Evolutionary conservation across 257 asterid species (phyloP).

Genomic region (Solanum habrochaites): DNA sequence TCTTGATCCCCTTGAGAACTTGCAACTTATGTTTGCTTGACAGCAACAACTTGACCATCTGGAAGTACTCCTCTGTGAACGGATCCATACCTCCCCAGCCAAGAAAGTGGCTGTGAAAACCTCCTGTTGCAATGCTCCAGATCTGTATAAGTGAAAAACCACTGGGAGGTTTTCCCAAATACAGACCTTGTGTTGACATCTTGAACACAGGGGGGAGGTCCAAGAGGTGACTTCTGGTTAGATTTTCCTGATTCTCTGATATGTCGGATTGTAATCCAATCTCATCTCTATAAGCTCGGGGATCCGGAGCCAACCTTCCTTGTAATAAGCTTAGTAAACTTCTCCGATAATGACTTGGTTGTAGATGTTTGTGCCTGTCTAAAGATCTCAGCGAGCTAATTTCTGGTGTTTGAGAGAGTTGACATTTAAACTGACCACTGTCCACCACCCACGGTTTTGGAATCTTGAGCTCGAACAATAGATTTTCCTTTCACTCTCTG

Average conservation of each 20-base stretch:
- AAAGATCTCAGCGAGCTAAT: slow-evolving; percentile 26
- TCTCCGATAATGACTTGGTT: slow-evolving; percentile 43
- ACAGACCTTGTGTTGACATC: slow-evolving; percentile 82
- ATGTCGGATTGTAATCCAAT: neutral
- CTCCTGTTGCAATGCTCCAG: slow-evolving; percentile 85
- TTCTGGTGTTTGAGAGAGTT: slow-evolving; percentile 31
- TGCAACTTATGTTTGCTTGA: slow-evolving; percentile 89
- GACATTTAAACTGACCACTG: slow-evolving; percentile 24
- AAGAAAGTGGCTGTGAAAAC: slow-evolving; percentile 81
- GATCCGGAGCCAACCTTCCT: slow-evolving; percentile 46
- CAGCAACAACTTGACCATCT: slow-evolving; percentile 83
- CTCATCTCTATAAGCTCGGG: slow-evolving; percentile 42
- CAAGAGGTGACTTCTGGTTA: slow-evolving; percentile 42
- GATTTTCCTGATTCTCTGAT: slow-evolving; percentile 50
- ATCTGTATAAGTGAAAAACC: slow-evolving; percentile 80
- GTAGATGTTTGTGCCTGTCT: slow-evolving; percentile 21
- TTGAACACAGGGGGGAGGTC: slow-evolving; percentile 95
- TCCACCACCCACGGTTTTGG: slow-evolving; percentile 90
- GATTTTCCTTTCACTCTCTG: slow-evolving; percentile 66
- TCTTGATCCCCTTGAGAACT: slow-evolving; percentile 98
- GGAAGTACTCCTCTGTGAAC: slow-evolving; percentile 87
- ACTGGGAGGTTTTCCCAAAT: slow-evolving; percentile 93
- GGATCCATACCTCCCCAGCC: slow-evolving; percentile 96
- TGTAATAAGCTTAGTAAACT: slow-evolving; percentile 48
- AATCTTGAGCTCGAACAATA: slow-evolving; percentile 55